Percentiles rank a stretch among this genome's conserved stretches.
phyloP scores from a whole-genome alignment of 768 basidiomycete genomes.

The Amanita fuliginea region DNA sequence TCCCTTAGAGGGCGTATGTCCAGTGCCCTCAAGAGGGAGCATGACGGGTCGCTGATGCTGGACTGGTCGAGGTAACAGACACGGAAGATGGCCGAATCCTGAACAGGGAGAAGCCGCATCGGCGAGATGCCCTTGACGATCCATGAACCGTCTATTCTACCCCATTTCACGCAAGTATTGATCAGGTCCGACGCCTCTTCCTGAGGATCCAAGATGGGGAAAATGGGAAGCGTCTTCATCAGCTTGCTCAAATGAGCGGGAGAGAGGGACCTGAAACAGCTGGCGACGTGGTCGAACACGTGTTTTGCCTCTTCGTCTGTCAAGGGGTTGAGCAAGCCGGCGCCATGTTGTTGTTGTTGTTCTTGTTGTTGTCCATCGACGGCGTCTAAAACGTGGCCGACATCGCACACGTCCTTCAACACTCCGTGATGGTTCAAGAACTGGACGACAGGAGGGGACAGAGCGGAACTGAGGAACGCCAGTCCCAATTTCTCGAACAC shows the following conservation, averaged over 20 bases:
- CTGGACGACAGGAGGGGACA: conserved; percentile 12
- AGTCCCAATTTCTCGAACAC: conserved; percentile 20
- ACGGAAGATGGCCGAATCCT: not conserved
- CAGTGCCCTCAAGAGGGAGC: conserved; percentile 16
- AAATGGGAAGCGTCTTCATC: conserved; percentile 18
- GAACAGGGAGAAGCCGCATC: conserved; percentile 15
- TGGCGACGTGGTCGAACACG: not conserved
- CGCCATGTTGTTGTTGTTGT: no score
- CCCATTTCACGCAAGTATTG: not conserved
- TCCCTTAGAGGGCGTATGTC: conserved; percentile 11
- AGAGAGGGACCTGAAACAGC: not conserved
- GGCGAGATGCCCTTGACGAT: not conserved
- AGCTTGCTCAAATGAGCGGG: not conserved
- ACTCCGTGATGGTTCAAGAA: conserved; percentile 11
- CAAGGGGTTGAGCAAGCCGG: no score
- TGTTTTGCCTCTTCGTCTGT: not conserved
- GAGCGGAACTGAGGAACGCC: conserved; percentile 20
- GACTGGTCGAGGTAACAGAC: conserved; percentile 19
- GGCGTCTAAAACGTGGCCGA: not conserved
- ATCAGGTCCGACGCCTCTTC: not conserved
- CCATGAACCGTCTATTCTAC: not conserved
- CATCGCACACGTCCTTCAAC: conserved; percentile 8
- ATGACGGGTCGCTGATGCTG: conserved; percentile 11
- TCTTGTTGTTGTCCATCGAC: no score
- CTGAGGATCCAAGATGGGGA: conserved; percentile 15